Conservation (phyloP, 2,329 filamentous ascomycete genomes). For the Fusarium duplospermum region DNA sequence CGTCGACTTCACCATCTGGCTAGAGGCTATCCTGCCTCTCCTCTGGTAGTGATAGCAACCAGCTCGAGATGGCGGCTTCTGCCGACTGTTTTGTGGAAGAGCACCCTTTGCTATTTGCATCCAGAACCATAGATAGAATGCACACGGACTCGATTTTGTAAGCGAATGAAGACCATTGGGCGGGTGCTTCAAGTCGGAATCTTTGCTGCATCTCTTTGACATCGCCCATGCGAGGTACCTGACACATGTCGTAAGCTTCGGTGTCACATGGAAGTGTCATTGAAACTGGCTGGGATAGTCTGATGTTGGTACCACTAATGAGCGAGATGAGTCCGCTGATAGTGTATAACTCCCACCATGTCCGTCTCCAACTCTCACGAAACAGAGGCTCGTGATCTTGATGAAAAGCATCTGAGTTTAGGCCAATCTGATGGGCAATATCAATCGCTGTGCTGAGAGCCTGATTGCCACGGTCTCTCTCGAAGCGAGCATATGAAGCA, state of each 20-base stretch:
- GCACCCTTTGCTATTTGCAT: too few relatives aligned
- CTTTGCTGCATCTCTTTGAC: constrained; percentile 29
- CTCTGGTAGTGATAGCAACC: too few relatives aligned
- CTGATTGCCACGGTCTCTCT: not conserved
- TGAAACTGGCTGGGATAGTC: not conserved
- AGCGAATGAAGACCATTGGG: too few relatives aligned
- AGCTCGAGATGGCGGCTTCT: too few relatives aligned
- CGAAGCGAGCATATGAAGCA: not conserved
- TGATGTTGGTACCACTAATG: not conserved
- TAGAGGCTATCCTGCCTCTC: too few relatives aligned
- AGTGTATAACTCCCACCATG: not conserved
- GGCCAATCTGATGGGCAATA: not conserved
- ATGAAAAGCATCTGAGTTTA: not conserved
- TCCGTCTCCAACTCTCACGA: not conserved
- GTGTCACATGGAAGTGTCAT: not conserved
- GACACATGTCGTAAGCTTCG: not conserved
- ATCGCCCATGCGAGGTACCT: not conserved
- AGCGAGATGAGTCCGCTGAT: not conserved
- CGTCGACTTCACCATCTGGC: too few relatives aligned
- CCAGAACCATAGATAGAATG: too few relatives aligned
- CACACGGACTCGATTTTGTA: too few relatives aligned
- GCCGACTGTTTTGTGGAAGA: too few relatives aligned
- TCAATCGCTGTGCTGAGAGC: not conserved
- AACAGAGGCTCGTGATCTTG: not conserved
- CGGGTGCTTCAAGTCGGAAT: not conserved